Evolutionary conservation across 345 rosid genomes (phyloP).

Genomic region (Eucalyptus fibrosa): DNA sequence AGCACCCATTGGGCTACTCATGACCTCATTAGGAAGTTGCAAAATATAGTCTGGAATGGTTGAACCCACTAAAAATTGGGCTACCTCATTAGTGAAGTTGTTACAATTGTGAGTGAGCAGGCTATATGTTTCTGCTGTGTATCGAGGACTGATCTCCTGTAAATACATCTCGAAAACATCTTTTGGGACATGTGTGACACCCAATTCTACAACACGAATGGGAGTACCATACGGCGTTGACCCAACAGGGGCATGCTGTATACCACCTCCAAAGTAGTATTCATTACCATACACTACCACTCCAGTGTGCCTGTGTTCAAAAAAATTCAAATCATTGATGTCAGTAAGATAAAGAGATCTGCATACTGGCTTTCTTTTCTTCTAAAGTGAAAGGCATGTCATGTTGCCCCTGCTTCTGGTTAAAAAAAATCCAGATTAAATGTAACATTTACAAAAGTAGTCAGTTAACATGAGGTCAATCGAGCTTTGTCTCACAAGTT

Average conservation of each 20-base stretch:
- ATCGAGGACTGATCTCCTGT: constrained; percentile 78
- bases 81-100: constrained; percentile 84
- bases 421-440: not conserved
- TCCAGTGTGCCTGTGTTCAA: constrained; percentile 72
- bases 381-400: not conserved
- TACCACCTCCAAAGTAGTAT: constrained; percentile 88
- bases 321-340: not conserved
- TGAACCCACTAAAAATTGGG: constrained; percentile 81
- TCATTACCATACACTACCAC: constrained; percentile 74
- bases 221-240: constrained; percentile 75
- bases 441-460: not conserved
- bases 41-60: constrained; percentile 79
- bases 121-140: constrained; percentile 73
- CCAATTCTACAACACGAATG: constrained; percentile 55
- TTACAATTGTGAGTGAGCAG: constrained; percentile 86
- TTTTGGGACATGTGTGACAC: constrained; percentile 71
- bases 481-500: not conserved
- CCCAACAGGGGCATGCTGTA: constrained; percentile 56
- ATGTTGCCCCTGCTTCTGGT: not conserved
- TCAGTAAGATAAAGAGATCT: not conserved
- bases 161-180: constrained; percentile 87
- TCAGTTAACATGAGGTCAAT: not conserved
- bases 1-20: constrained; percentile 94
- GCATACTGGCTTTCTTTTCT: not conserved
- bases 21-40: constrained; percentile 76